Evolutionary conservation across 345 rosid genomes (phyloP).

Genomic region (Orychophragmus violaceus): DNA sequence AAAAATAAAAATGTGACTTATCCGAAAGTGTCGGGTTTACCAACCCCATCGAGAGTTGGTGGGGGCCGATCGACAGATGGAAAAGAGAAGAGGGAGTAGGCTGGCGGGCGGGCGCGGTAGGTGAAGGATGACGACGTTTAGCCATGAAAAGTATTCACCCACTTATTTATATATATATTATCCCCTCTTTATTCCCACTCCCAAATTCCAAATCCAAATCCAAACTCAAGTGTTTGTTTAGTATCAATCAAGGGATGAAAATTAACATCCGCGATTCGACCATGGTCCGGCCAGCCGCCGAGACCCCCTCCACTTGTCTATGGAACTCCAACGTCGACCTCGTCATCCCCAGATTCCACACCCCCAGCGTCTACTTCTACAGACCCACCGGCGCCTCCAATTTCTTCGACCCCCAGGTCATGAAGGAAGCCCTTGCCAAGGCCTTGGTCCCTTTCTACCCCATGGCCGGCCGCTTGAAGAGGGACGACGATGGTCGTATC

Average conservation of each 20-base stretch:
- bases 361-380: constrained; percentile 93
- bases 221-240: no score
- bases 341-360: constrained; percentile 84
- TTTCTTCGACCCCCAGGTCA: constrained; percentile 56
- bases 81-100: constrained; percentile 13
- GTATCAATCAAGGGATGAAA: constrained; percentile 35
- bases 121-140: constrained; percentile 27
- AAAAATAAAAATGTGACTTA: no score
- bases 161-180: constrained; percentile 14
- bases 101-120: constrained; percentile 27
- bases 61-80: constrained; percentile 12
- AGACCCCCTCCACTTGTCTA: constrained; percentile 46
- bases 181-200: background rate
- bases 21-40: background rate
- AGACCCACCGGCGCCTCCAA: constrained; percentile 51
- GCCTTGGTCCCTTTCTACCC: constrained; percentile 87
- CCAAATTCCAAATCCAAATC: background rate
- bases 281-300: constrained; percentile 67
- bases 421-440: constrained; percentile 67
- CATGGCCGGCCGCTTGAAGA: constrained; percentile 75
- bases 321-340: constrained; percentile 94
- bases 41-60: constrained; percentile 27
- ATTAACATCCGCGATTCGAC: constrained; percentile 62
- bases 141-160: background rate
- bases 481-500: constrained; percentile 79